Evolutionary conservation across 2,329 filamentous ascomycete genomes (phyloP).

Genomic region (Cytospora paraplurivora): DNA sequence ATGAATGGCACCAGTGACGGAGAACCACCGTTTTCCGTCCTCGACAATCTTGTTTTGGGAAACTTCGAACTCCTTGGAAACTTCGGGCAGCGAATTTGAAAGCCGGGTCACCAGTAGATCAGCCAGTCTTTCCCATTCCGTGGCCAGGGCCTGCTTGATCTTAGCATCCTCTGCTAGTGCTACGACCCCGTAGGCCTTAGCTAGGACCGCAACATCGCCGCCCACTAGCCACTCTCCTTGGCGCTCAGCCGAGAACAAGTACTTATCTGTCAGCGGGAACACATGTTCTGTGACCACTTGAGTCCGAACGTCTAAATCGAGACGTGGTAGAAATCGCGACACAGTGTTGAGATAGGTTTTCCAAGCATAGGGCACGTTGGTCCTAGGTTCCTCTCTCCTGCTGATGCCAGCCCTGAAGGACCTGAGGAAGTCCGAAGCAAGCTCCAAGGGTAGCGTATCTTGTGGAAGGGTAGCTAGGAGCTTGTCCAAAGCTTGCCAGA

Average conservation of each 20-base stretch:
- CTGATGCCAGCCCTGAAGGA: constrained; percentile 72
- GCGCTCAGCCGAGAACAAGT: constrained; percentile 46
- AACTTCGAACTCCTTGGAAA: constrained; percentile 72
- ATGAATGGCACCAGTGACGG: constrained; percentile 53
- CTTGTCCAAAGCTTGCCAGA: constrained; percentile 69
- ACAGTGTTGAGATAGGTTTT: constrained; percentile 70
- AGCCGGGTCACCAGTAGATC: constrained; percentile 66
- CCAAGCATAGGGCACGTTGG: constrained; percentile 72
- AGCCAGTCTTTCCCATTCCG: constrained; percentile 66
- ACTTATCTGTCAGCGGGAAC: constrained; percentile 58
- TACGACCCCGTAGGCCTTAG: constrained; percentile 51
- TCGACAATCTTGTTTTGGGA: constrained; percentile 72
- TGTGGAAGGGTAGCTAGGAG: constrained; percentile 64
- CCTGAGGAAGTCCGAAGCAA: constrained; percentile 62
- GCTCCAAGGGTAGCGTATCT: constrained; percentile 47
- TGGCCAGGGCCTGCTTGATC: constrained; percentile 51
- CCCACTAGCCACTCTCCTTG: constrained; percentile 44
- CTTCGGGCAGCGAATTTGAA: constrained; percentile 75
- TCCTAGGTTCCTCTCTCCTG: constrained; percentile 72
- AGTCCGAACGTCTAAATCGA: constrained; percentile 47
- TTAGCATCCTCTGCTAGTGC: constrained; percentile 45
- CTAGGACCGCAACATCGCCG: constrained; percentile 43
- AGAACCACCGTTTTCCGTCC: constrained; percentile 69
- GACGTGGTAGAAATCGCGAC: constrained; percentile 52
- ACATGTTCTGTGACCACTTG: constrained; percentile 52